phyloP scores from a whole-genome alignment of 495 filamentous ascomycete species.

The Niebla homalea region DNA sequence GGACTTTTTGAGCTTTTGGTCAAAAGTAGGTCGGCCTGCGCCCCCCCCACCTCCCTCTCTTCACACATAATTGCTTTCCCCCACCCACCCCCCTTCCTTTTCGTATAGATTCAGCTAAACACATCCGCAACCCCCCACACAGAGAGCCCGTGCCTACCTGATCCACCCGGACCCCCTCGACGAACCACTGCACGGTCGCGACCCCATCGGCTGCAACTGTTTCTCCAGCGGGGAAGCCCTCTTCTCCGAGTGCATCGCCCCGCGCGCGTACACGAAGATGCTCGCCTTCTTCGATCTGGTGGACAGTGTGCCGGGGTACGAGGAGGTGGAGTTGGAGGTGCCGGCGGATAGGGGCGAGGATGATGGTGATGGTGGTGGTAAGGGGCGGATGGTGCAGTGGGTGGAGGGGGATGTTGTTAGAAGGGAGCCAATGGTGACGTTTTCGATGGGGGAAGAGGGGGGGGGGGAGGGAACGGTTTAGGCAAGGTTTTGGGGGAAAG shows the following conservation, averaged over 20 bases:
- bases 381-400: not conserved
- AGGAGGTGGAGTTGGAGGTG: conserved; percentile 11
- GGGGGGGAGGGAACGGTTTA: too few relatives aligned
- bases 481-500: too few relatives aligned
- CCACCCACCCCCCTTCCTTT: too few relatives aligned
- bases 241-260: conserved; percentile 31
- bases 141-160: conserved; percentile 50
- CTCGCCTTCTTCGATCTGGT: conserved; percentile 30
- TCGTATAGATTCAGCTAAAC: too few relatives aligned
- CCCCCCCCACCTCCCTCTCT: conserved; percentile 19
- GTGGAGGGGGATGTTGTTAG: not conserved
- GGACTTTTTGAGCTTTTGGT: conserved; percentile 32
- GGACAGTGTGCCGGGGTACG: conserved; percentile 22
- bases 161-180: conserved; percentile 35
- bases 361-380: not conserved
- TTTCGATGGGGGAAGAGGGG: not conserved
- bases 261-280: conserved; percentile 24
- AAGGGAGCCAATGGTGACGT: not conserved
- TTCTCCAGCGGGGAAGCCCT: conserved; percentile 32
- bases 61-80: not conserved
- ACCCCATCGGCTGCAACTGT: conserved; percentile 32
- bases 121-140: too few relatives aligned
- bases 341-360: conserved; percentile 1
- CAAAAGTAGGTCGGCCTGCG: conserved; percentile 27
- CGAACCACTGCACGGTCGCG: conserved; percentile 31